phyloP scores from a whole-genome alignment of 768 basidiomycete species.

The Tylopilus sp. region DNA sequence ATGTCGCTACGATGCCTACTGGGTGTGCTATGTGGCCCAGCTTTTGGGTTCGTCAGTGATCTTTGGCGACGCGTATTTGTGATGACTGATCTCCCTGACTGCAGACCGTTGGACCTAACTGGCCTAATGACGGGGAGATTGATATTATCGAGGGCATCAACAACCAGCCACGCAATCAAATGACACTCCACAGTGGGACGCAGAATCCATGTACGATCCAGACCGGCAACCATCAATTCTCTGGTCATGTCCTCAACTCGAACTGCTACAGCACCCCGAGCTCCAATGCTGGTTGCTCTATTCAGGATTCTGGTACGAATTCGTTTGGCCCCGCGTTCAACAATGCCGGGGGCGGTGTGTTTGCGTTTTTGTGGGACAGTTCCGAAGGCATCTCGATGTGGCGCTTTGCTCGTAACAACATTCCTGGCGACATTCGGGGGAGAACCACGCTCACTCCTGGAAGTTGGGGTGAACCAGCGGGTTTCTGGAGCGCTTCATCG shows the following conservation, averaged over 20 bases:
- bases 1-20: slow-evolving; percentile 63
- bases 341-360: slow-evolving; percentile 49
- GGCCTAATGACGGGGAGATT: slow-evolving; percentile 59
- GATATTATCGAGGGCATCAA: slow-evolving; percentile 77
- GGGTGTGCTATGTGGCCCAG: slow-evolving; percentile 65
- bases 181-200: slow-evolving; percentile 58
- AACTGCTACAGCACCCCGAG: slow-evolving; percentile 39
- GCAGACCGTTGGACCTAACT: slow-evolving; percentile 47
- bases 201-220: slow-evolving; percentile 31
- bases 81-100: background rate
- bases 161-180: slow-evolving; percentile 52
- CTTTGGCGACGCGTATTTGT: background rate
- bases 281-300: slow-evolving; percentile 49
- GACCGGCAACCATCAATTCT: slow-evolving; percentile 18
- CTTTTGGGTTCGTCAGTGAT: slow-evolving; percentile 40
- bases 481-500: slow-evolving; percentile 43
- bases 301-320: slow-evolving; percentile 34
- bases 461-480: slow-evolving; percentile 50
- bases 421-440: slow-evolving; percentile 55
- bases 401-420: slow-evolving; percentile 46
- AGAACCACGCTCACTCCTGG: slow-evolving; percentile 41
- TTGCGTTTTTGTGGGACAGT: slow-evolving; percentile 50
- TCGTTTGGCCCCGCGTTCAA: slow-evolving; percentile 41
- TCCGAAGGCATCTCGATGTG: slow-evolving; percentile 48
- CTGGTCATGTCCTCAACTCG: slow-evolving; percentile 19